A percentile compares a stretch with the other conserved stretches of the same genome.
phyloP scores from a whole-genome alignment of 257 asterid species.

The Jasminum sambac region DNA sequence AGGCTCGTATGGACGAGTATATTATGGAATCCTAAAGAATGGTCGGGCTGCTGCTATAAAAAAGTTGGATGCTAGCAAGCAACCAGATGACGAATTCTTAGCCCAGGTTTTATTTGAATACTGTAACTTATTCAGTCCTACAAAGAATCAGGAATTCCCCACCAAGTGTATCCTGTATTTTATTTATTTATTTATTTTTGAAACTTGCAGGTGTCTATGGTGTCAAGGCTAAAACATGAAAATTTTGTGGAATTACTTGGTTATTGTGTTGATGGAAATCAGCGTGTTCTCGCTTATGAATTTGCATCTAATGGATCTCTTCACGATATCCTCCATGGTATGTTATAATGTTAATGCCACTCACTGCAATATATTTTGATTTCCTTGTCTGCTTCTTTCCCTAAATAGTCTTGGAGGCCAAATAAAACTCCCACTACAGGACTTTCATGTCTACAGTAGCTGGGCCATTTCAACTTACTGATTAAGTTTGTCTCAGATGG shows the following conservation, averaged over 20 bases:
- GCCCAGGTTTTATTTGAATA: slow-evolving; percentile 60
- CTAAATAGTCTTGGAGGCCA: not conserved
- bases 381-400: not conserved
- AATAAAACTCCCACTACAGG: not conserved
- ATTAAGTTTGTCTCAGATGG: not conserved
- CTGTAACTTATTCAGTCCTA: slow-evolving; percentile 2
- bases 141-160: not conserved
- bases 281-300: slow-evolving; percentile 78
- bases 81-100: slow-evolving; percentile 81
- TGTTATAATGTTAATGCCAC: slow-evolving; percentile 29
- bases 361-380: slow-evolving; percentile 1
- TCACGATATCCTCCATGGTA: slow-evolving; percentile 91
- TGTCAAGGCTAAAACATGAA: slow-evolving; percentile 77
- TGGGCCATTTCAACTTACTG: not conserved
- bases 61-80: slow-evolving; percentile 79
- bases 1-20: slow-evolving; percentile 92
- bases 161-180: not conserved
- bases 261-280: slow-evolving; percentile 81
- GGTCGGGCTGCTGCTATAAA: slow-evolving; percentile 76
- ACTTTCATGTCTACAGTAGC: not conserved
- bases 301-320: slow-evolving; percentile 91
- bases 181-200: not conserved
- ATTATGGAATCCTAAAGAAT: slow-evolving; percentile 59
- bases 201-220: slow-evolving; percentile 77
- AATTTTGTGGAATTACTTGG: slow-evolving; percentile 83